Base-by-base conservation (phyloP, 768 basidiomycete species). In the Lactarius quietus region DNA sequence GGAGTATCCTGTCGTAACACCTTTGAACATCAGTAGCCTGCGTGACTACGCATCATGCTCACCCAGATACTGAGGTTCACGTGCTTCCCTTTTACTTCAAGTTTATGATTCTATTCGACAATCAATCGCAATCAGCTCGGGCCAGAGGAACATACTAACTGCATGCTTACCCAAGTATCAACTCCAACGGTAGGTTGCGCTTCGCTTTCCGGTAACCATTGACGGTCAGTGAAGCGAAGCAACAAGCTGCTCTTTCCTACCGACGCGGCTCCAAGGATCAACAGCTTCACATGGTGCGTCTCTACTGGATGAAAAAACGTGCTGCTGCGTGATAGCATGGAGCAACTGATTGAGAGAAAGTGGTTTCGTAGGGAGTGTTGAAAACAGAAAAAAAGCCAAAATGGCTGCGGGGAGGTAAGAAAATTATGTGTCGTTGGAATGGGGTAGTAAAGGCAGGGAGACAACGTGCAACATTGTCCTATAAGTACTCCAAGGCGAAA, bases 41-140 rank as follows among this genome's bases (percentile, higher is more conserved):
- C 51, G 29, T 52, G 28, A 26, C 12, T 29, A 15, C 28, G 7
- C 36, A 9, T 33, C 18, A 5, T 18, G 74, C 88, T 66, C 70
- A 95, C 95, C 96, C 96, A 98, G 75, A 98, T 95, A 63, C 90
- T 93, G 10, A 98, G 80, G 77, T 97, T 98, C 69, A 92, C 90
- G 72, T 84, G 90, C 81, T 83, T 87, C 62, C 89, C 86, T 57
- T 86, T 86, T 60, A 92, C 81, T n/a, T 88, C 85, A 90, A 93
- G 90, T 81, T 90, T 92, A 76, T 92, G 90, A n/a, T 91, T 88
- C 90, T 90, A 74, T 31, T 33, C 18, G 28, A 8, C 9, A 10
- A 45, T 53, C n/a, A 12, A 39, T 36, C 41, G n/a, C 33, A 33
- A 33, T 33, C 33, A 51, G 55, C 57, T 35, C 33, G 29, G 33